phyloP scores from a whole-genome alignment of 2,329 filamentous ascomycete species.

The Penicillium sp. region DNA sequence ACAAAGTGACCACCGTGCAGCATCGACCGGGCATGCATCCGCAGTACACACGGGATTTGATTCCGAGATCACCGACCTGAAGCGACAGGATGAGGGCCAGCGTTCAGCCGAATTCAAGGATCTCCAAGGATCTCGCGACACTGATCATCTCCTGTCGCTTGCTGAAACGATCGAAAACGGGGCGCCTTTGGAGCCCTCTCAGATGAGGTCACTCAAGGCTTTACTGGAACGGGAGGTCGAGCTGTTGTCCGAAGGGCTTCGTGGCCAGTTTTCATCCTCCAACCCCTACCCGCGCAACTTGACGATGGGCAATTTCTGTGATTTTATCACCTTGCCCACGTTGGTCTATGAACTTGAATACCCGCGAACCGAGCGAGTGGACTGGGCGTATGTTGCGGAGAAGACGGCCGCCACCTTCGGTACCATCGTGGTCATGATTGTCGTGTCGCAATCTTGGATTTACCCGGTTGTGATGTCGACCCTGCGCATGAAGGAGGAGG shows the following conservation, averaged over 20 bases:
- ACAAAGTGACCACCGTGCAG: not conserved
- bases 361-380: conserved; percentile 66
- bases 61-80: conserved; percentile 8
- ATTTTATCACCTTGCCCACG: conserved; percentile 73
- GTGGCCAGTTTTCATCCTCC: conserved; percentile 56
- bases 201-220: conserved; percentile 63
- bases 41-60: not conserved
- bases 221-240: conserved; percentile 67
- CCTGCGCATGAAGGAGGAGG: conserved; percentile 62
- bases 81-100: conserved; percentile 42
- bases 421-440: conserved; percentile 70
- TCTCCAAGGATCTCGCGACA: conserved; percentile 22
- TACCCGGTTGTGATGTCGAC: conserved; percentile 70
- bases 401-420: conserved; percentile 70
- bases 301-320: conserved; percentile 62
- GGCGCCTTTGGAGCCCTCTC: conserved; percentile 52
- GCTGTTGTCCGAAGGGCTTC: conserved; percentile 62
- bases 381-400: conserved; percentile 73
- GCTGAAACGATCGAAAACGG: conserved; percentile 61
- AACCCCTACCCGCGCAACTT: conserved; percentile 68
- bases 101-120: conserved; percentile 27
- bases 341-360: conserved; percentile 76
- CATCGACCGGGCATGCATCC: not conserved
- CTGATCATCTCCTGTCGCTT: conserved; percentile 61
- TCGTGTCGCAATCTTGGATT: conserved; percentile 72